Evolutionary conservation across 441 rosid genomes (phyloP), one percentile per base, ranked within the genome.

Genomic region (Pelargonium citronellum): DNA sequence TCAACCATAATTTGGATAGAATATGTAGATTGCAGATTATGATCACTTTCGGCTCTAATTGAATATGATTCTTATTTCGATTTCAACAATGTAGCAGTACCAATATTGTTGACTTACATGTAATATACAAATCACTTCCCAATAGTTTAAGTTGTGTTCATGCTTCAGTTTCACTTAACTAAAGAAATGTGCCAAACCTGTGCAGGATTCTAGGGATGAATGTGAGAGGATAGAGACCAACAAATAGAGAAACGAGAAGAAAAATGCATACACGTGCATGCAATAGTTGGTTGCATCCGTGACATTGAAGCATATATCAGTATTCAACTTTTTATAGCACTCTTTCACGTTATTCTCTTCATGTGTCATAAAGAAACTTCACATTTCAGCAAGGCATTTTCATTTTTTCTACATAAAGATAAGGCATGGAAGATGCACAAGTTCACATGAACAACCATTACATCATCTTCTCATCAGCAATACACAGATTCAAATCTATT

Each of bases 401-500:
- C 64, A 24, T 30, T 44, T 44, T 44, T 13, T 7, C 49, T 44
- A 12, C 67, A 20, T 69, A 73, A 70, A 74, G 64, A 65, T 78
- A 76, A 68, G 79, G 73, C 76, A 66, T 73, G 66, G 69, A 27
- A 67, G 49, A 44, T 44, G 49, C 49, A 1, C 49, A 44, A 44
- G 12, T 44, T 44, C 49, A 44, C 49, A 44, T 44, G 49, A 44
- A 44, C 49, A 44, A 44, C 4, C 4, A 22, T 22, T 22, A 22
- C 24, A 22, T 22, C 24, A 22, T 22, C 24, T 22, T 22, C 24
- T 22, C 24, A 22, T 22, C 24, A 22, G 24, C 24, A 22, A 22
- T 22, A 22, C 24, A 22, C 24, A 44, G 49, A 12, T 44, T 27
- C 30, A 27, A 27, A 27, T 27, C 2, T 27, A 27, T 27, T 27